These are phyloP conservation scores for Ganoderma boninense DNA, from an alignment of 1,284 basidiomycete genomes.

Conservation along the genomic window DNA sequence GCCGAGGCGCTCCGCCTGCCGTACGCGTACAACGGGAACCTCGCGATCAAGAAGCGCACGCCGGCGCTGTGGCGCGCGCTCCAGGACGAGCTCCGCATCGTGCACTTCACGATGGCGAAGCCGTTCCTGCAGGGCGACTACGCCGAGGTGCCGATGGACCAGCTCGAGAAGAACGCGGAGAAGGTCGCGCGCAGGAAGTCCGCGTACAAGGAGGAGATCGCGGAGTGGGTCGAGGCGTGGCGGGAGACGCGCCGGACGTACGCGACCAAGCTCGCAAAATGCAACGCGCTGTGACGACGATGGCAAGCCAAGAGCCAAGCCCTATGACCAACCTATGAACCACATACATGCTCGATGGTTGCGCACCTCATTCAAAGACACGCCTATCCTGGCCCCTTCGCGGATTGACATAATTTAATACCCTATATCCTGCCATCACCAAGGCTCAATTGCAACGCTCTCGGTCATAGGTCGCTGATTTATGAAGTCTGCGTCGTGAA, in stretches of 20 bases:
- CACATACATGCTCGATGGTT: neutral
- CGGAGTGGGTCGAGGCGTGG: slow-evolving; percentile 45
- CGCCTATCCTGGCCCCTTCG: neutral
- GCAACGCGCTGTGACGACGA: slow-evolving; percentile 17
- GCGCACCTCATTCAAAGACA: neutral
- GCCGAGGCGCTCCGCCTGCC: slow-evolving; percentile 48
- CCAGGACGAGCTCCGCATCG: slow-evolving; percentile 45
- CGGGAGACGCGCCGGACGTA: slow-evolving; percentile 38
- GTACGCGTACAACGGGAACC: slow-evolving; percentile 55
- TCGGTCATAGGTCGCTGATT: too few relatives aligned
- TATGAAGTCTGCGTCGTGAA: neutral
- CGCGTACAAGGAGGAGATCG: slow-evolving; percentile 40
- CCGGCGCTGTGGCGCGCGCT: slow-evolving; percentile 48
- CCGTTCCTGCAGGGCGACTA: slow-evolving; percentile 47
- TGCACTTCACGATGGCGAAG: slow-evolving; percentile 53
- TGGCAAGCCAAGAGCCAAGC: neutral
- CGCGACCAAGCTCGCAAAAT: slow-evolving; percentile 29
- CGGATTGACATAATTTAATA: neutral
- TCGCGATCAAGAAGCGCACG: slow-evolving; percentile 50
- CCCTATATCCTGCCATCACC: neutral
- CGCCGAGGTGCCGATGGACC: slow-evolving; percentile 35
- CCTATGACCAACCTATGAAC: neutral
- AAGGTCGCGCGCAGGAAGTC: slow-evolving; percentile 33
- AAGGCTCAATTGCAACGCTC: neutral
- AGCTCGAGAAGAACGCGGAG: slow-evolving; percentile 34